Evolutionary conservation across 2,329 filamentous ascomycete species (phyloP).

Genomic region (Penicillium concentricum): DNA sequence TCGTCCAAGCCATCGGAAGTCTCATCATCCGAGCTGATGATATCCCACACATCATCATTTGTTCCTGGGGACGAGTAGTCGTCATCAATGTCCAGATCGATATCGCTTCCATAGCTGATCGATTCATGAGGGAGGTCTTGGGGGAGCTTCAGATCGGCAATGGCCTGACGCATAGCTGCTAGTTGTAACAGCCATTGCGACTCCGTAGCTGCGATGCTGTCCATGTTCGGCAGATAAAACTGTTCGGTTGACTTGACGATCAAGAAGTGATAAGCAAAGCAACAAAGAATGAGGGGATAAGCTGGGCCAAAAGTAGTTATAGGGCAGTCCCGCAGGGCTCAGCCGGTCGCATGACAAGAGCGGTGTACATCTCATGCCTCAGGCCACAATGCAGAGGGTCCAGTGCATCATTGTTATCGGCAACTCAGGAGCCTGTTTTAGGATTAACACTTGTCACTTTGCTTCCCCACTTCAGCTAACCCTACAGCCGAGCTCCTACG

Average conservation of each 20-base stretch:
- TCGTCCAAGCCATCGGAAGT: constrained; percentile 66
- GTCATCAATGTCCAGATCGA: constrained; percentile 61
- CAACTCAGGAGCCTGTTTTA: constrained; percentile 10
- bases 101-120: constrained; percentile 52
- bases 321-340: constrained; percentile 14
- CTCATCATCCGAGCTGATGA: constrained; percentile 72
- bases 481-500: background rate
- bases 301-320: constrained; percentile 6
- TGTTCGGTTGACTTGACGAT: background rate
- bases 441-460: constrained; percentile 14
- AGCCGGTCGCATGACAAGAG: constrained; percentile 11
- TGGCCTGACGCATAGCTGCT: constrained; percentile 78
- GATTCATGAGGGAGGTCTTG: constrained; percentile 46
- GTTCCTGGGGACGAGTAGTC: constrained; percentile 59
- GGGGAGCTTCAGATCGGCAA: constrained; percentile 67
- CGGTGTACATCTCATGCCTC: constrained; percentile 13
- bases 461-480: constrained; percentile 2
- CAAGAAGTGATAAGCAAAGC: background rate
- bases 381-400: constrained; percentile 15
- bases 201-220: constrained; percentile 41
- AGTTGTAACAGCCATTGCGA: constrained; percentile 82
- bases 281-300: constrained; percentile 7
- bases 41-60: constrained; percentile 87
- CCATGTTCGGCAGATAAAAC: constrained; percentile 15
- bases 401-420: constrained; percentile 12